These are phyloP conservation scores for Suillus subaureus DNA, from an alignment of 768 basidiomycete species.

Conservation along the genomic window DNA sequence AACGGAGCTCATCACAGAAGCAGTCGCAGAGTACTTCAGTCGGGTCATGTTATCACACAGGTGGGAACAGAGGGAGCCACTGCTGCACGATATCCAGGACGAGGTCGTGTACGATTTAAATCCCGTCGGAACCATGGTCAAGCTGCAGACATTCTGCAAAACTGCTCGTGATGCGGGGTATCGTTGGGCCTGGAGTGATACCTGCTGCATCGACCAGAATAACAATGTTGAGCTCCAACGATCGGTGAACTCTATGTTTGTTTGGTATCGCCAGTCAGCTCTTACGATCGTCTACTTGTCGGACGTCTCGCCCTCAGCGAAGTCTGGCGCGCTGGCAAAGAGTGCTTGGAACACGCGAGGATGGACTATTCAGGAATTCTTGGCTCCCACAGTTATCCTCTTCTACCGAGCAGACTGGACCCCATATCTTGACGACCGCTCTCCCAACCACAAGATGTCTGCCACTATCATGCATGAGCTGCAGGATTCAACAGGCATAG, in stretches of 20 bases:
- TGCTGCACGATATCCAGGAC: background rate
- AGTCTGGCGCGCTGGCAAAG: background rate
- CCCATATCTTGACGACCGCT: background rate
- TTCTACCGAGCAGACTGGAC: conserved; percentile 12
- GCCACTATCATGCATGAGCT: background rate
- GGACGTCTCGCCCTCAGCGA: background rate
- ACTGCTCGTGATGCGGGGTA: background rate
- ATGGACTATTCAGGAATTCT: conserved; percentile 11
- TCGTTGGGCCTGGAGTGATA: conserved; percentile 1
- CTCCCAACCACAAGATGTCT: background rate
- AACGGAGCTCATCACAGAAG: background rate
- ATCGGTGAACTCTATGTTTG: background rate
- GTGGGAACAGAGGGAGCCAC: background rate
- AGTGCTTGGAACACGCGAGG: conserved; percentile 13
- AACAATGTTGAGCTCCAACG: background rate
- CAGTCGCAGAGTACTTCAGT: background rate
- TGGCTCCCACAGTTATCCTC: conserved; percentile 7
- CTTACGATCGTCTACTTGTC: background rate
- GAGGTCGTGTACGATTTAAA: background rate
- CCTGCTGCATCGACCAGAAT: background rate
- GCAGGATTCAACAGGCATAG: background rate
- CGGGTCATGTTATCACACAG: conserved; percentile 1
- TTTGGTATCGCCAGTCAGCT: background rate
- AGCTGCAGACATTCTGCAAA: background rate
- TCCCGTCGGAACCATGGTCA: background rate